These are phyloP conservation scores for Didymellaceae sp. DNA, from an alignment of 2,329 filamentous ascomycete genomes.

Conservation along the genomic window DNA sequence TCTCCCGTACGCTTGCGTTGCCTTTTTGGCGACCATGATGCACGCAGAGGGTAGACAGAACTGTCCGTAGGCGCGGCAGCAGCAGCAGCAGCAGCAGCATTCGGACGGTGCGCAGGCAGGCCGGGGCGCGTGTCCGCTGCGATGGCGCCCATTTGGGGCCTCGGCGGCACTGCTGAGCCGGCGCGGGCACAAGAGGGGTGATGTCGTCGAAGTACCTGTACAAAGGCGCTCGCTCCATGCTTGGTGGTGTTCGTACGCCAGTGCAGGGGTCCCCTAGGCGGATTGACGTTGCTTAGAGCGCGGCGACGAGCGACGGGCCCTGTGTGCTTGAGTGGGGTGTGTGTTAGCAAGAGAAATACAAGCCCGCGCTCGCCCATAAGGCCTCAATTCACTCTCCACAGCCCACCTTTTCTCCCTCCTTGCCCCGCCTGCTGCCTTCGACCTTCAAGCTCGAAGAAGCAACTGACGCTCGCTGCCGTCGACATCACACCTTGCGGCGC, in stretches of 20 bases:
- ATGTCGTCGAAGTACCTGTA: slow-evolving; percentile 28
- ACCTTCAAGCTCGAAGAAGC: slow-evolving; percentile 1
- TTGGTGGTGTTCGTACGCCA: slow-evolving; percentile 31
- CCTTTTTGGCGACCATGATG: slow-evolving; percentile 7
- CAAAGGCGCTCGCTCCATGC: slow-evolving; percentile 24
- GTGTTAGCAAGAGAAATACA: slow-evolving; percentile 39
- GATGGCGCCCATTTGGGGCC: not conserved
- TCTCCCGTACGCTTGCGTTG: slow-evolving; percentile 33
- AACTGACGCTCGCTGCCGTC: slow-evolving; percentile 8
- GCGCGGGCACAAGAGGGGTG: slow-evolving; percentile 9
- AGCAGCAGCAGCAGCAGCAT: not conserved
- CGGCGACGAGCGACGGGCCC: slow-evolving; percentile 19
- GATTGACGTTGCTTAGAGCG: slow-evolving; percentile 34
- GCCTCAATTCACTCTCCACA: slow-evolving; percentile 26
- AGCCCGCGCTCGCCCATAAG: slow-evolving; percentile 24
- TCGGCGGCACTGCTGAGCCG: slow-evolving; percentile 19
- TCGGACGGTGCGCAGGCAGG: not conserved
- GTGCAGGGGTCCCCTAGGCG: slow-evolving; percentile 32
- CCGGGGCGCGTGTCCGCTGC: slow-evolving; percentile 1
- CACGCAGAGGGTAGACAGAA: not conserved
- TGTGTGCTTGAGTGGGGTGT: slow-evolving; percentile 30
- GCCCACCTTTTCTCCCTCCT: slow-evolving; percentile 24
- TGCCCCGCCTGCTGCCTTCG: slow-evolving; percentile 17
- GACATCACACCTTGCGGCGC: slow-evolving; percentile 8
- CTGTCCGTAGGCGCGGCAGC: not conserved